A percentile compares a stretch with the other conserved stretches of the same genome.
Evolutionary conservation across 495 filamentous ascomycete genomes (phyloP).

Genomic region (Tricharina praecox): DNA sequence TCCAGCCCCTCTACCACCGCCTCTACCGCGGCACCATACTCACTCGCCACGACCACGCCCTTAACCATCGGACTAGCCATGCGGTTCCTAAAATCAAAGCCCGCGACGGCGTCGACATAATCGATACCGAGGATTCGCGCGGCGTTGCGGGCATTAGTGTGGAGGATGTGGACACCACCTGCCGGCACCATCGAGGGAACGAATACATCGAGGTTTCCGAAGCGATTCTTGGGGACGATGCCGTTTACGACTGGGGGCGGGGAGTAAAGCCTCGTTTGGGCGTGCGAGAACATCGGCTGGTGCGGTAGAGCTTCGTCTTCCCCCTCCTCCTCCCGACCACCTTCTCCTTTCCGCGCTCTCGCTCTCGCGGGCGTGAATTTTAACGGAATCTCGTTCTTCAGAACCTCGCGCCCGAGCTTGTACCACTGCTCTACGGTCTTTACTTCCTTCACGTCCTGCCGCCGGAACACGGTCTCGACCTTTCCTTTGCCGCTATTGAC

Average conservation of each 20-base stretch:
- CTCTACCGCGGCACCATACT: slow-evolving; percentile 52
- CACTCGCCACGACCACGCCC: slow-evolving; percentile 57
- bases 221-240: slow-evolving; percentile 66
- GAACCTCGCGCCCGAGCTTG: slow-evolving; percentile 44
- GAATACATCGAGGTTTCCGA: slow-evolving; percentile 80
- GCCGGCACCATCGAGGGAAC: slow-evolving; percentile 80
- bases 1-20: slow-evolving; percentile 48
- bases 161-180: slow-evolving; percentile 54
- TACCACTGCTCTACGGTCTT: slow-evolving; percentile 76
- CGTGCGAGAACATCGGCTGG: slow-evolving; percentile 49
- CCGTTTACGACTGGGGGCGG: slow-evolving; percentile 61
- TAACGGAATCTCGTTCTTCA: slow-evolving; percentile 11
- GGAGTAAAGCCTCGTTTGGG: slow-evolving; percentile 60
- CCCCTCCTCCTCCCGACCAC: slow-evolving; percentile 32
- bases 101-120: slow-evolving; percentile 74
- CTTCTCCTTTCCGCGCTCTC: slow-evolving; percentile 19
- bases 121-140: slow-evolving; percentile 67
- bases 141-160: slow-evolving; percentile 35
- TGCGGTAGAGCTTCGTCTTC: slow-evolving; percentile 28
- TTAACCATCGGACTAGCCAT: slow-evolving; percentile 61
- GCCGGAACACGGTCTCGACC: slow-evolving; percentile 53
- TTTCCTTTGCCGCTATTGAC: slow-evolving; percentile 45
- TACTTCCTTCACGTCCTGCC: slow-evolving; percentile 59
- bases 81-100: slow-evolving; percentile 70
- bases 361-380: slow-evolving; percentile 14